Evolutionary conservation across 768 basidiomycete genomes (phyloP).

Genomic region (Gyrodon lividus): DNA sequence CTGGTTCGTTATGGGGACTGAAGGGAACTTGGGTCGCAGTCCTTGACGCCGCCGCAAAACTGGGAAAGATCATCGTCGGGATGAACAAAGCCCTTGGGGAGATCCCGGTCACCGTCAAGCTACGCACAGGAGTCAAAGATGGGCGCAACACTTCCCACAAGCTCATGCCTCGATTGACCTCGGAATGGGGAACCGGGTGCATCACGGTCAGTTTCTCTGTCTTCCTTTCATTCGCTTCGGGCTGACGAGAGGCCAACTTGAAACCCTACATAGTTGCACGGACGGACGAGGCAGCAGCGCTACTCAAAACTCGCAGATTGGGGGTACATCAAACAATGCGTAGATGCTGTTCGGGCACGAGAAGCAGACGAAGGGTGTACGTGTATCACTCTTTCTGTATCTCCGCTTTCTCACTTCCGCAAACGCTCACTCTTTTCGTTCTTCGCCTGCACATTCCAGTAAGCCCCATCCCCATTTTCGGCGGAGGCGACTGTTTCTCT

Average conservation of each 20-base stretch:
- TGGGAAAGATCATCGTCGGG: constrained; percentile 84
- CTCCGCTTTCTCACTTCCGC: background rate
- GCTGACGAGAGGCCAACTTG: background rate
- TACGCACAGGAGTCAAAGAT: constrained; percentile 93
- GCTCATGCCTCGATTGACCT: constrained; percentile 76
- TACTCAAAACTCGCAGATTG: constrained; percentile 93
- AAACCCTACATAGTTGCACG: constrained; percentile 74
- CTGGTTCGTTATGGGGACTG: no score
- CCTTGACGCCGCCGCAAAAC: constrained; percentile 75
- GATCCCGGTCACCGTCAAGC: constrained; percentile 86
- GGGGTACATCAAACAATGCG: constrained; percentile 89
- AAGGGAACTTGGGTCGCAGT: constrained; percentile 43
- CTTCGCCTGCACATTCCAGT: constrained; percentile 42
- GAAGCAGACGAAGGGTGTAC: constrained; percentile 72
- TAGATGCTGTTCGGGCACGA: constrained; percentile 68
- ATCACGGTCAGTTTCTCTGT: constrained; percentile 38
- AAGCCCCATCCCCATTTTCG: constrained; percentile 89
- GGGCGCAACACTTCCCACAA: constrained; percentile 85
- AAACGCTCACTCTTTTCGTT: background rate
- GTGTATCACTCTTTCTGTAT: constrained; percentile 25
- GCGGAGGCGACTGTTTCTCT: constrained; percentile 94
- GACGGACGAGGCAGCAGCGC: constrained; percentile 90
- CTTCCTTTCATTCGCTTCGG: background rate
- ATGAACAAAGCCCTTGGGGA: constrained; percentile 92
- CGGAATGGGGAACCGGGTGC: constrained; percentile 47